Base-by-base conservation (phyloP, 257 asterid genomes). In the Nicotiana obtusifolia region DNA sequence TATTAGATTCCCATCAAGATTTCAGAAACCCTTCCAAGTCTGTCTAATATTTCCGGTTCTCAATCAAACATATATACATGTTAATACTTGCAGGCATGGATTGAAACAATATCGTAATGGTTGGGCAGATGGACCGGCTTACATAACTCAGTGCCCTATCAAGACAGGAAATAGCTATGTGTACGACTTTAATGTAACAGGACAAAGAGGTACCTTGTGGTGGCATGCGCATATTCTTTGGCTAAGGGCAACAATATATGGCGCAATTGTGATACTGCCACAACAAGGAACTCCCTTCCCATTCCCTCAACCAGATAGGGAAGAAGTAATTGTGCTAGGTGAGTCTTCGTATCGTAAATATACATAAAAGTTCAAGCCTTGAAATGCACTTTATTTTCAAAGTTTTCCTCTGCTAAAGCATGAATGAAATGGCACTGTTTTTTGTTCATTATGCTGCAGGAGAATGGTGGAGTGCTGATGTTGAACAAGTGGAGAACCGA, bases 171-270 rank as follows among this genome's bases (percentile, higher is more conserved):
- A 79, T 15, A 87, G 86, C 56, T 92, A 90, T 76, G 82, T 87
- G 82, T 87, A 44, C 54, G 80, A 84, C 83, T 89, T 31, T 53
- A 92, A 59, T 68, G 84, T 71, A 85, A 88, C 89, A 68, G 90
- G 80, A 80, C 93, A 80, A 86, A 82, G 81, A 88, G 91, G 83
- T 87, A 92, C 85, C 97, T 41, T 41, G 49, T 41, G 49, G 49
- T 41, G 49, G 49, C 49, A 41, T 41, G 49, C 49, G 0, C 49
- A 89, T n/a, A 85, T 90, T 16, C 82, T 89, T 41, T 91, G 94
- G 92, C 88, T 90, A 5, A 88, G 94, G 80, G 93, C 94, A n/a
- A 90, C 92, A 5, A 91, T 91, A n/a, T 83, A 92, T 79, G 94
- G 94, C 35, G 94, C 93, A 44, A 84, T 92, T 78, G 92, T 92